These are phyloP conservation scores for Arthrobotrys conoides DNA, from an alignment of 2,329 filamentous ascomycete species.

Conservation along the genomic window DNA sequence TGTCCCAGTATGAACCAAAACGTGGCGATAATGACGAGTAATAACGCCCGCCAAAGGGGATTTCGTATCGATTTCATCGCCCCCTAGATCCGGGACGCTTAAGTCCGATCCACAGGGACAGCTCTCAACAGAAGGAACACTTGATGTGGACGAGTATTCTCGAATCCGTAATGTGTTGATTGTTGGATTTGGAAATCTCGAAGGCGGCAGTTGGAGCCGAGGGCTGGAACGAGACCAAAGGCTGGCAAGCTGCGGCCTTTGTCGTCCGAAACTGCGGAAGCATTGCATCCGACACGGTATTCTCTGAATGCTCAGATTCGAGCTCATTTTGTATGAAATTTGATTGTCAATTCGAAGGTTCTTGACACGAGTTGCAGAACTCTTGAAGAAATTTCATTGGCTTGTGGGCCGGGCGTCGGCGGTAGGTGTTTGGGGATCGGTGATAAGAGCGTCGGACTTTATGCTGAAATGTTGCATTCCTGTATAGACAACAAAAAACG, in stretches of 20 bases:
- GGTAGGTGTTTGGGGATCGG: not conserved
- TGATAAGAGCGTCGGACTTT: slow-evolving; percentile 17
- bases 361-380: not conserved
- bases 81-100: not conserved
- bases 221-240: not conserved
- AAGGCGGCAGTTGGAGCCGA: slow-evolving; percentile 34
- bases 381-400: slow-evolving; percentile 1
- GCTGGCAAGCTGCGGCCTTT: not conserved
- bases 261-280: slow-evolving; percentile 1
- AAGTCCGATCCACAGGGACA: slow-evolving; percentile 33
- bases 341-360: not conserved
- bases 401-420: not conserved
- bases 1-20: slow-evolving; percentile 51
- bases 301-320: not conserved
- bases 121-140: slow-evolving; percentile 25
- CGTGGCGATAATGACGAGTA: slow-evolving; percentile 55
- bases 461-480: slow-evolving; percentile 1
- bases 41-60: slow-evolving; percentile 35
- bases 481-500: not conserved
- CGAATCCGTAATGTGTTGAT: slow-evolving; percentile 29
- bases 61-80: slow-evolving; percentile 32
- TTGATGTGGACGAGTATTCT: not conserved
- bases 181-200: slow-evolving; percentile 18
- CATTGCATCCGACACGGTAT: not conserved
- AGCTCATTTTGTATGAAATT: not conserved